A percentile compares a stretch with the other conserved stretches of the same genome.
phyloP scores from a whole-genome alignment of 331 rosid genomes.

The Phaseolus coccineus region DNA sequence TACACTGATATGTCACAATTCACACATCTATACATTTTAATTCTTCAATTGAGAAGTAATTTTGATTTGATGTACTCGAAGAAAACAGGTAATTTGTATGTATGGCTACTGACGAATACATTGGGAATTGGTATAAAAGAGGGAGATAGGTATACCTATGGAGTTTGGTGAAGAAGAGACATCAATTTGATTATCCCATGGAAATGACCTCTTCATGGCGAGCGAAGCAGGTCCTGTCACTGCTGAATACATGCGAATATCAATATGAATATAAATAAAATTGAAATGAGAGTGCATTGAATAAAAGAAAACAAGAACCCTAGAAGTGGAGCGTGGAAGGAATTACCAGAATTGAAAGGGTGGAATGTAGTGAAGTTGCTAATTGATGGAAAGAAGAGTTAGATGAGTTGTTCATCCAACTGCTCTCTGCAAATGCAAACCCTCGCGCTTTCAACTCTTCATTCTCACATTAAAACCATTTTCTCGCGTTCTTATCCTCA shows the following conservation, averaged over 20 bases:
- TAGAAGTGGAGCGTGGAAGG: background rate
- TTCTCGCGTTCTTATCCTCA: too few relatives aligned
- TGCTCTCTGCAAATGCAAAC: too few relatives aligned
- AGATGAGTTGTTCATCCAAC: too few relatives aligned
- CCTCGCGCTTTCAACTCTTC: too few relatives aligned
- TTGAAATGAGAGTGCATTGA: slow-evolving; percentile 32
- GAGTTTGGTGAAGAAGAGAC: slow-evolving; percentile 41
- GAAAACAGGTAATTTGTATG: background rate
- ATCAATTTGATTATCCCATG: slow-evolving; percentile 59
- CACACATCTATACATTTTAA: background rate
- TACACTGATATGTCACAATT: background rate
- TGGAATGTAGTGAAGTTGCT: too few relatives aligned
- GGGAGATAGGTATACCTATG: slow-evolving; percentile 9
- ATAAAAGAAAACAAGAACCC: background rate
- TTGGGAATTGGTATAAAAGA: slow-evolving; percentile 45
- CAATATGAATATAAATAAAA: background rate
- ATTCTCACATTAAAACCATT: too few relatives aligned
- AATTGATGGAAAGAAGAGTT: too few relatives aligned
- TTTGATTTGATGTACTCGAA: background rate
- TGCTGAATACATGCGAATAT: background rate
- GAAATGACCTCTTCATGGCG: background rate
- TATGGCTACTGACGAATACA: slow-evolving; percentile 46
- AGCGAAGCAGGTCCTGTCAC: background rate
- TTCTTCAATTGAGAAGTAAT: background rate
- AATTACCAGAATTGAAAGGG: background rate